Conservation (phyloP, 257 asterid genomes). For the Petunia secreta region DNA sequence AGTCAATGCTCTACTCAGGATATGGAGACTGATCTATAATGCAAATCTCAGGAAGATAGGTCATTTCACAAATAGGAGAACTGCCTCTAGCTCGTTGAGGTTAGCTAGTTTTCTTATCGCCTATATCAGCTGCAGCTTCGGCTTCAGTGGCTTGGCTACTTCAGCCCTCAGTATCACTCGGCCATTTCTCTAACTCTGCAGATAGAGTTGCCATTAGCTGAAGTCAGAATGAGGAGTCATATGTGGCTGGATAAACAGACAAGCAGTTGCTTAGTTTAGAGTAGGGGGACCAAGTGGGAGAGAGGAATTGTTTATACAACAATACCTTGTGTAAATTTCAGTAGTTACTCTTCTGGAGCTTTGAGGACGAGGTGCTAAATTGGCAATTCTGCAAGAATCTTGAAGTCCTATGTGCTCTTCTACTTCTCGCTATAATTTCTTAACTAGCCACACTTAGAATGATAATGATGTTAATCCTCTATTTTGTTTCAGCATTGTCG, state of each 20-base stretch:
- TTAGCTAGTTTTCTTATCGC: constrained; percentile 41
- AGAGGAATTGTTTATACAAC: neutral
- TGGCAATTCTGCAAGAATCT: neutral
- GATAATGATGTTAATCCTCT: neutral
- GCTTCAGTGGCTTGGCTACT: constrained; percentile 63
- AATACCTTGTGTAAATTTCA: neutral
- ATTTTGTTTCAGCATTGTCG: neutral
- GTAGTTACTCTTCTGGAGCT: neutral
- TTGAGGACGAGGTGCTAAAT: neutral
- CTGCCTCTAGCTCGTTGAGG: constrained; percentile 39
- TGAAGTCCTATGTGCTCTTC: neutral
- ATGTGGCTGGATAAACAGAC: neutral
- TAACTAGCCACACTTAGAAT: neutral
- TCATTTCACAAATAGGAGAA: constrained; percentile 37
- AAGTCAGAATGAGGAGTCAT: constrained; percentile 34
- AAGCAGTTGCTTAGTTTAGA: neutral
- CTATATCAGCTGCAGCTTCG: constrained; percentile 48
- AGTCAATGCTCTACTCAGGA: constrained; percentile 44
- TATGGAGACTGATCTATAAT: constrained; percentile 65
- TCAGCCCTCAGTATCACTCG: constrained; percentile 38
- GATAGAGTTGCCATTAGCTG: constrained; percentile 45
- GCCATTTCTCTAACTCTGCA: constrained; percentile 27
- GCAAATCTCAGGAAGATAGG: constrained; percentile 47
- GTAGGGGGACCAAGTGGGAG: neutral
- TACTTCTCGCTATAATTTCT: neutral